phyloP scores from a whole-genome alignment of 768 basidiomycete genomes.

The Macrolepiota albuminosa region DNA sequence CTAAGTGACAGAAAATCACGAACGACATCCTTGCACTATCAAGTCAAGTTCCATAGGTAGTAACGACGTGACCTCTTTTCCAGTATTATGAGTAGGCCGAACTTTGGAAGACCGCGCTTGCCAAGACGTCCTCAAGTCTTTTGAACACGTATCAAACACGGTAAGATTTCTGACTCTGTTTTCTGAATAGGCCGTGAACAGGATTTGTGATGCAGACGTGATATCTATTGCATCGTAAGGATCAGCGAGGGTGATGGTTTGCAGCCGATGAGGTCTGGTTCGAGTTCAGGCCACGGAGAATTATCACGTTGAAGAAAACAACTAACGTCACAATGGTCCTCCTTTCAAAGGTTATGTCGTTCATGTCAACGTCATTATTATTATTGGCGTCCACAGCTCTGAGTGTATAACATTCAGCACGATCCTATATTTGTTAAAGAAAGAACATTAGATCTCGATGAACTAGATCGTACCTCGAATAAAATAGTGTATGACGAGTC shows the following conservation, averaged over 20 bases:
- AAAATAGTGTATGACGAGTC: constrained; percentile 33
- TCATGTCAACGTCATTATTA: constrained; percentile 22
- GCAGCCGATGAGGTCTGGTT: constrained; percentile 11
- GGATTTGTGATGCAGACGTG: constrained; percentile 17
- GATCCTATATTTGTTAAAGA: constrained; percentile 27
- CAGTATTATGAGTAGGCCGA: not conserved
- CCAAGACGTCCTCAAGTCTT: constrained; percentile 21
- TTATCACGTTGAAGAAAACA: not conserved
- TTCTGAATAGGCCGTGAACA: constrained; percentile 12
- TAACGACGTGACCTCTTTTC: constrained; percentile 29
- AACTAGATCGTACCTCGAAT: constrained; percentile 27
- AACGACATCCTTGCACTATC: constrained; percentile 65
- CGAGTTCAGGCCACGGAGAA: not conserved
- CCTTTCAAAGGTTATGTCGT: not conserved
- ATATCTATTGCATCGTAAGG: constrained; percentile 18
- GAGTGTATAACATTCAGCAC: constrained; percentile 32
- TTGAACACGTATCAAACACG: constrained; percentile 2
- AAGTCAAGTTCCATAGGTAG: constrained; percentile 54
- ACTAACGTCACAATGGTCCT: constrained; percentile 11
- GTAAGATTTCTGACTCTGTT: constrained; percentile 12
- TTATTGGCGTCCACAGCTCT: constrained; percentile 31
- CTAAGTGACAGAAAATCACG: constrained; percentile 14
- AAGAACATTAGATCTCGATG: not conserved
- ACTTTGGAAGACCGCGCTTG: constrained; percentile 11
- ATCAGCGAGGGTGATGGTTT: constrained; percentile 15